Conservation (phyloP, 2,329 filamentous ascomycete species). For the Aureobasidium vineae region DNA sequence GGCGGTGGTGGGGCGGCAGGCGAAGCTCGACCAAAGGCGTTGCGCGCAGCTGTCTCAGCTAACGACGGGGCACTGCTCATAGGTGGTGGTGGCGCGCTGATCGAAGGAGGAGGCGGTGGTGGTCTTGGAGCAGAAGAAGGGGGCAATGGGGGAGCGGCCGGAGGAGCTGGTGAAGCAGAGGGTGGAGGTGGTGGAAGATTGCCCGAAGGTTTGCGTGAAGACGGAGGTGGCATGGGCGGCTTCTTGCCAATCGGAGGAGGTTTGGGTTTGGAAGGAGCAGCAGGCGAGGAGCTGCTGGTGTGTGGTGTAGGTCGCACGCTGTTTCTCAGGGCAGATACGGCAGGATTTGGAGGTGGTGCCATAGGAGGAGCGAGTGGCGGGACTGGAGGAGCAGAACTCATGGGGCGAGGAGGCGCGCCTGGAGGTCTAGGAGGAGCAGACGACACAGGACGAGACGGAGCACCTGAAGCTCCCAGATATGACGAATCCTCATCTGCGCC, state of each 20-base stretch:
- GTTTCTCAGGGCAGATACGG: slow-evolving; percentile 51
- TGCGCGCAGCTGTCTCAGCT: slow-evolving; percentile 22
- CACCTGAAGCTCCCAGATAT: slow-evolving; percentile 79
- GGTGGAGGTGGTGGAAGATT: slow-evolving; percentile 26
- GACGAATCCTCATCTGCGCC: slow-evolving; percentile 65
- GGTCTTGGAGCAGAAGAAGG: slow-evolving; percentile 34
- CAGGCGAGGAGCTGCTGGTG: slow-evolving; percentile 58
- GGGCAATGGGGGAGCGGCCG: slow-evolving; percentile 39
- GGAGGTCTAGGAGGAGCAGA: slow-evolving; percentile 34
- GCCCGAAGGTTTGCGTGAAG: slow-evolving; percentile 58
- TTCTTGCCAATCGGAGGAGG: slow-evolving; percentile 82
- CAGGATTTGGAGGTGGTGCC: slow-evolving; percentile 59
- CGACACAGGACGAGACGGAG: slow-evolving; percentile 41
- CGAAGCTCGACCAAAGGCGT: slow-evolving; percentile 18
- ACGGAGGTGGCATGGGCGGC: slow-evolving; percentile 57
- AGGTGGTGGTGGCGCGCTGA: slow-evolving; percentile 36
- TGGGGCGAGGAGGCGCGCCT: slow-evolving; percentile 41
- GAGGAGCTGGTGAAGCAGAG: slow-evolving; percentile 65
- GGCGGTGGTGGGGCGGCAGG: slow-evolving; percentile 55
- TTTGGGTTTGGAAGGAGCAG: slow-evolving; percentile 54
- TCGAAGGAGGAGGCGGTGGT: slow-evolving; percentile 29
- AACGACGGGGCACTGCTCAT: slow-evolving; percentile 5
- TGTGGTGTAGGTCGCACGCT: slow-evolving; percentile 59
- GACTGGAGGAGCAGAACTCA: slow-evolving; percentile 53
- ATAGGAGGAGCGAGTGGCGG: slow-evolving; percentile 46